These are phyloP conservation scores for Xylaria nigripes DNA, from an alignment of 495 filamentous ascomycete genomes.

Conservation along the genomic window DNA sequence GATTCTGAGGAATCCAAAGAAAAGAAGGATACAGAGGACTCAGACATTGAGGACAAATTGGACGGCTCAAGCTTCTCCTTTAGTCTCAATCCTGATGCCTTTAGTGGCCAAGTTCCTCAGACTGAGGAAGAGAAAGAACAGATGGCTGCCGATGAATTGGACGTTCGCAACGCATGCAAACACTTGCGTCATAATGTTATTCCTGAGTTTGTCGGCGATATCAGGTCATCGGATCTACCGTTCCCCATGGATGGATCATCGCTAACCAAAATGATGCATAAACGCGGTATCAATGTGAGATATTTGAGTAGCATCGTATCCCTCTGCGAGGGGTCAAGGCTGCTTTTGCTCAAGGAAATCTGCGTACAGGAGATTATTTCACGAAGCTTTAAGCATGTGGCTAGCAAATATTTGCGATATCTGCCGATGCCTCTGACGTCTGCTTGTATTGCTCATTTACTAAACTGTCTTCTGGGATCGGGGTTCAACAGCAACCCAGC, in stretches of 20 bases:
- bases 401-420: conserved; percentile 67
- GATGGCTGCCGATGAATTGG: conserved; percentile 76
- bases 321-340: conserved; percentile 59
- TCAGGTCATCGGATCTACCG: conserved; percentile 85
- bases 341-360: conserved; percentile 67
- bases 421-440: conserved; percentile 71
- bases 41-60: conserved; percentile 43
- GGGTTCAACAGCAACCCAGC: conserved; percentile 67
- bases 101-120: conserved; percentile 84
- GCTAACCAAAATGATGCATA: conserved; percentile 81
- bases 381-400: conserved; percentile 88
- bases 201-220: conserved; percentile 64
- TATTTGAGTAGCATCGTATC: conserved; percentile 81
- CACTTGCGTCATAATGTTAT: conserved; percentile 68
- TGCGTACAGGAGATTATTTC: conserved; percentile 87
- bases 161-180: conserved; percentile 75
- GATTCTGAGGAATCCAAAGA: conserved; percentile 18
- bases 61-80: conserved; percentile 84
- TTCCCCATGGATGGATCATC: conserved; percentile 98
- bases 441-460: conserved; percentile 72
- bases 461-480: conserved; percentile 87
- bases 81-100: conserved; percentile 89
- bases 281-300: conserved; percentile 93
- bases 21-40: conserved; percentile 23
- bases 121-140: conserved; percentile 83